A percentile compares a stretch with the other conserved stretches of the same genome.
Evolutionary conservation across 1,139 yeast species (phyloP).

Genomic region (Saccharomycopsis hybrid): DNA sequence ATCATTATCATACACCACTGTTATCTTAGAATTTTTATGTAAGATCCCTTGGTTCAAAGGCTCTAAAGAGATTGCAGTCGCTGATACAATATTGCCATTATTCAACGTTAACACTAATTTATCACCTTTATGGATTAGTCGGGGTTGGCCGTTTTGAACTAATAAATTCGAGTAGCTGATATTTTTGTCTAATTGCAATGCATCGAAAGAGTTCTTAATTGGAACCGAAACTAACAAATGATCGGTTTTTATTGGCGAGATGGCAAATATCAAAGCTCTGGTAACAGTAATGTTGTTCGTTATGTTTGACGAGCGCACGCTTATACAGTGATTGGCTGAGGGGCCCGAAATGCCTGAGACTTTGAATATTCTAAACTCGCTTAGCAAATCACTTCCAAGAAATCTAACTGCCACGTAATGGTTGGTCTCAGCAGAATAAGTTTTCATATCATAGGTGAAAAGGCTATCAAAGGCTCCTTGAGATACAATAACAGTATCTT

Average conservation of each 20-base stretch:
- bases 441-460: too few relatives aligned
- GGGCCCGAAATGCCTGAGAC: background rate
- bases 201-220: background rate
- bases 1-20: conserved; percentile 33
- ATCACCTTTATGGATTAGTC: conserved; percentile 24
- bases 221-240: conserved; percentile 13
- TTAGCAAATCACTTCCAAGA: conserved; percentile 1
- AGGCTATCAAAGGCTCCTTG: too few relatives aligned
- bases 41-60: conserved; percentile 68
- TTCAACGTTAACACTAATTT: conserved; percentile 1
- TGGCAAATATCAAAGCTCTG: conserved; percentile 11
- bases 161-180: background rate
- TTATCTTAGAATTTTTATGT: conserved; percentile 39
- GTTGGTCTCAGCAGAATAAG: background rate
- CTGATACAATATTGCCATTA: conserved; percentile 31
- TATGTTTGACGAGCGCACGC: background rate
- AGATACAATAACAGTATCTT: too few relatives aligned
- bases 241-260: conserved; percentile 9
- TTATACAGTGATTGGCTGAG: too few relatives aligned
- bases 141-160: background rate
- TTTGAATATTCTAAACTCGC: conserved; percentile 9
- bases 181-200: background rate
- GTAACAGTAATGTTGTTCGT: conserved; percentile 4
- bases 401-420: conserved; percentile 7
- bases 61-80: conserved; percentile 44